Evolutionary conservation across 257 asterid genomes (phyloP).

Genomic region (Solanum peruvianum): DNA sequence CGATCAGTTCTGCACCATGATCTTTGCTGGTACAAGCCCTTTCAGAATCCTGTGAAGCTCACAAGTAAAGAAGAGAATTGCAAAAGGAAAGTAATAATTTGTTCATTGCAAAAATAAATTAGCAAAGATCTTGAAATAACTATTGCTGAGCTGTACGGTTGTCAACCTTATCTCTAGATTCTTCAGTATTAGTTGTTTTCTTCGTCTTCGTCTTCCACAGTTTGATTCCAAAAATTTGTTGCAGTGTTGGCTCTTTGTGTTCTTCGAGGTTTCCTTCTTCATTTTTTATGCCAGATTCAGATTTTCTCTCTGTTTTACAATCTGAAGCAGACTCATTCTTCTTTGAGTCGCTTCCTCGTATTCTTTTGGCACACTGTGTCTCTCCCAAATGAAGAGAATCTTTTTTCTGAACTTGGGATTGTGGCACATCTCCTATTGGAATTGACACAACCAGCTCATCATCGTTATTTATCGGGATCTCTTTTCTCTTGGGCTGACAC

Average conservation of each 20-base stretch:
- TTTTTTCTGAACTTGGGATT: slow-evolving; percentile 8
- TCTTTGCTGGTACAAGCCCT: slow-evolving; percentile 1
- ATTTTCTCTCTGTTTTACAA: background rate
- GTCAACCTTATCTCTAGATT: background rate
- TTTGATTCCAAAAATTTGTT: background rate
- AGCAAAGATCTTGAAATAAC: background rate
- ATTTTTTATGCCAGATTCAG: slow-evolving; percentile 2
- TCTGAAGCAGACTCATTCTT: background rate
- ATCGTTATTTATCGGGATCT: background rate
- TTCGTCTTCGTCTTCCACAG: background rate
- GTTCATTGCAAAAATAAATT: background rate
- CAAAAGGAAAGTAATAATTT: background rate
- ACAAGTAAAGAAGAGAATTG: background rate
- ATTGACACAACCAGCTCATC: background rate
- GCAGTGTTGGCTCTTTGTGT: slow-evolving; percentile 1
- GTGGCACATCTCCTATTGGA: background rate
- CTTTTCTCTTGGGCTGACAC: slow-evolving; percentile 16
- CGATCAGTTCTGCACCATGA: slow-evolving; percentile 34
- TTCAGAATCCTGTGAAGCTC: slow-evolving; percentile 1
- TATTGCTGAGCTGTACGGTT: background rate
- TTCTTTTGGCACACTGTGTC: background rate
- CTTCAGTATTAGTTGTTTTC: background rate
- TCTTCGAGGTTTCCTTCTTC: slow-evolving; percentile 8
- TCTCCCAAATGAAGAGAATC: background rate
- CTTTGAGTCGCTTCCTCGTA: background rate